Evolutionary conservation across 1,284 basidiomycete species (phyloP).

Genomic region (Ceratobasidium theobromae): DNA sequence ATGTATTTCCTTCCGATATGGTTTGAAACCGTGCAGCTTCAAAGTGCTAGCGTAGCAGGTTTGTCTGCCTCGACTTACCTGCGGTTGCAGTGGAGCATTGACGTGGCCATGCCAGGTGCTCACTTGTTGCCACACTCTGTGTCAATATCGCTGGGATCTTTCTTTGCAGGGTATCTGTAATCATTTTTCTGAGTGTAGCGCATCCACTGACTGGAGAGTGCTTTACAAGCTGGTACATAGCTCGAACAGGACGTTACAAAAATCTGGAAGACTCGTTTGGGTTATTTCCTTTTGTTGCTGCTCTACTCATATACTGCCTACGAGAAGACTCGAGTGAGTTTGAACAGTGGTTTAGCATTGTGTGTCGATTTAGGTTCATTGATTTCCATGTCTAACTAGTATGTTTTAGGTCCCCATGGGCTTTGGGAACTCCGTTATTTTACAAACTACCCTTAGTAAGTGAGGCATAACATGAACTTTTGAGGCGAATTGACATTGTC

Average conservation of each 20-base stretch:
- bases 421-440: constrained; percentile 78
- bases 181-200: neutral
- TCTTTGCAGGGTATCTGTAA: constrained; percentile 65
- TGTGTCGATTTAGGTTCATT: constrained; percentile 45
- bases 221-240: constrained; percentile 67
- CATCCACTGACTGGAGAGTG: neutral
- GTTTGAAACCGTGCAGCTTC: constrained; percentile 81
- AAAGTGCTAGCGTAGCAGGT: constrained; percentile 57
- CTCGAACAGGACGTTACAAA: constrained; percentile 77
- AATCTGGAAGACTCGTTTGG: constrained; percentile 70
- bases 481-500: neutral
- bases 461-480: constrained; percentile 33
- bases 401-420: constrained; percentile 62
- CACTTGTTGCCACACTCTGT: constrained; percentile 79
- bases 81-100: no score
- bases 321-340: constrained; percentile 59
- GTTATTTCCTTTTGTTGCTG: constrained; percentile 65
- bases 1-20: constrained; percentile 84
- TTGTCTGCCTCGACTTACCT: neutral
- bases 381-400: neutral
- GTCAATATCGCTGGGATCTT: constrained; percentile 69
- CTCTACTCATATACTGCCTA: constrained; percentile 56
- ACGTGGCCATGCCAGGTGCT: no score
- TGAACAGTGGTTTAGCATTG: constrained; percentile 75
- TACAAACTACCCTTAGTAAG: constrained; percentile 80